Evolutionary conservation across 257 asterid genomes (phyloP).

Genomic region (Solanum etuberosum): DNA sequence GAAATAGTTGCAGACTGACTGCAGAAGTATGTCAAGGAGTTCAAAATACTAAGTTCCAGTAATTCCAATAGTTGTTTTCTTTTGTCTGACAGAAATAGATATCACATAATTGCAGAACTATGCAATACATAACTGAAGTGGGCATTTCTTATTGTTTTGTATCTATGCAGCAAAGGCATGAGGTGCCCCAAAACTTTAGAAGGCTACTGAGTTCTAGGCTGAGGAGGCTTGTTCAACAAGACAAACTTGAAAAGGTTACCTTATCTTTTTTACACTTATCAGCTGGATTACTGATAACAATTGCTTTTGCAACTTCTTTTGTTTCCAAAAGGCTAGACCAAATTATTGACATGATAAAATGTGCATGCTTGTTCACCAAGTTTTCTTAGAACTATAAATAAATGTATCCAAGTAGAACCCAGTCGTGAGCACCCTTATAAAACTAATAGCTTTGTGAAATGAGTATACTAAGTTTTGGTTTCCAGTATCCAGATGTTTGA

Average conservation of each 20-base stretch:
- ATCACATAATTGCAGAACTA: neutral
- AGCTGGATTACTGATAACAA: neutral
- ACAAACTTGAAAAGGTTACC: conserved; percentile 75
- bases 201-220: conserved; percentile 61
- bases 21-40: neutral
- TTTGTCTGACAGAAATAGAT: neutral
- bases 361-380: neutral
- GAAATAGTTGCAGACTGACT: neutral
- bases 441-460: neutral
- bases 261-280: neutral
- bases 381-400: neutral
- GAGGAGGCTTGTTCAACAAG: conserved; percentile 84
- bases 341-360: neutral
- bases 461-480: neutral
- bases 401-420: neutral
- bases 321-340: neutral
- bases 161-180: conserved; percentile 58
- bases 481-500: neutral
- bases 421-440: neutral
- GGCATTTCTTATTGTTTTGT: neutral
- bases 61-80: neutral
- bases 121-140: neutral
- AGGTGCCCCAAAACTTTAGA: conserved; percentile 73
- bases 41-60: neutral
- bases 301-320: neutral